These are phyloP conservation scores for Graphilbum fragrans DNA, from an alignment of 2,329 filamentous ascomycete species.

Conservation along the genomic window DNA sequence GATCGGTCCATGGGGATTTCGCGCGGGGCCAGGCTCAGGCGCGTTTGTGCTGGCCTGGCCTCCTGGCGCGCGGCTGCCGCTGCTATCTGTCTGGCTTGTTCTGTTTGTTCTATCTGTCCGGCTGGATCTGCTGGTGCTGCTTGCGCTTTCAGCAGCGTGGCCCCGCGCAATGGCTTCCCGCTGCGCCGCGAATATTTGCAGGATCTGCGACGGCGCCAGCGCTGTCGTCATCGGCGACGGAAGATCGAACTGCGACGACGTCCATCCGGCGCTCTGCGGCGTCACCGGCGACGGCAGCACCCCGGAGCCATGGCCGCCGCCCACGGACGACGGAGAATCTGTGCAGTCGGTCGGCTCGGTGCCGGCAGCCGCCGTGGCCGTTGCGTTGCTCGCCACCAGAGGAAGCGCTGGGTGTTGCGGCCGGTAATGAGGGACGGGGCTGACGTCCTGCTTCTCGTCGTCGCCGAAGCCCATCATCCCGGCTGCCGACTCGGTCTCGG, in stretches of 20 bases:
- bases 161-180: no score
- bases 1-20: no score
- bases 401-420: conserved; percentile 15
- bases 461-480: not conserved
- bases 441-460: conserved; percentile 21
- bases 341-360: no score
- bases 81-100: no score
- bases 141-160: no score
- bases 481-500: conserved; percentile 15
- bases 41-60: no score
- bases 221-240: conserved; percentile 30
- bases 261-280: conserved; percentile 29
- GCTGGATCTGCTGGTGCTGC: not conserved
- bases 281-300: conserved; percentile 37
- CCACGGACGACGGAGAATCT: no score
- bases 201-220: conserved; percentile 11
- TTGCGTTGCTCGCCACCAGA: no score
- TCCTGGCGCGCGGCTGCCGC: no score
- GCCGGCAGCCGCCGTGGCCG: no score
- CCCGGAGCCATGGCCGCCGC: no score
- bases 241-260: conserved; percentile 20
- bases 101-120: not conserved
- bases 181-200: no score
- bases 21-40: conserved; percentile 41
- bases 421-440: conserved; percentile 20